Conservation (phyloP, 805 yeast species). For the Nakazawaea wyomingensis region DNA sequence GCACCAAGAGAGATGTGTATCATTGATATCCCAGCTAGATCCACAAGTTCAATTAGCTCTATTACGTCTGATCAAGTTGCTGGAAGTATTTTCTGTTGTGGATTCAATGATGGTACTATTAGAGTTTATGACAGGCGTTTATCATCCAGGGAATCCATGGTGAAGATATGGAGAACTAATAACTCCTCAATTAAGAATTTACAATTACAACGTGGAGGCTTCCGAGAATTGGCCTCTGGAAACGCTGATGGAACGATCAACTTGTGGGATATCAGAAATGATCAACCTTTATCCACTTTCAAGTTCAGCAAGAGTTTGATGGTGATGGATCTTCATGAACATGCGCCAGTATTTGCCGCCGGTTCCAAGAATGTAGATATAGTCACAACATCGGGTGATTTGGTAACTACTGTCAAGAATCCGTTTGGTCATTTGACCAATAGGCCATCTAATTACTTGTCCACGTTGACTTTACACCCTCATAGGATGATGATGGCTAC, state of each 20-base stretch:
- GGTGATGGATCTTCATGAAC: conserved; percentile 83
- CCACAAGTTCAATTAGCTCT: conserved; percentile 82
- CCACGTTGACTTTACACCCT: conserved; percentile 78
- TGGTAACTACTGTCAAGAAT: conserved; percentile 55
- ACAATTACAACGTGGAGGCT: conserved; percentile 96
- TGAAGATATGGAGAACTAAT: conserved; percentile 70
- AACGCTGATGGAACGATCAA: conserved; percentile 76
- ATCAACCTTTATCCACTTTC: conserved; percentile 66
- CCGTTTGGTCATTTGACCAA: conserved; percentile 41
- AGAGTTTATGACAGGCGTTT: conserved; percentile 88
- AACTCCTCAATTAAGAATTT: conserved; percentile 59
- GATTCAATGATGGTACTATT: conserved; percentile 85
- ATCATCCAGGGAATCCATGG: conserved; percentile 81
- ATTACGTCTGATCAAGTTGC: conserved; percentile 94
- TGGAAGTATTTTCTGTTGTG: conserved; percentile 85
- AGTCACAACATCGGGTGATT: conserved; percentile 83
- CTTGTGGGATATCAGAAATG: conserved; percentile 83
- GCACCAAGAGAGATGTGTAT: conserved; percentile 89
- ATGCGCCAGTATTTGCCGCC: conserved; percentile 90
- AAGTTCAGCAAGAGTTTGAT: conserved; percentile 53
- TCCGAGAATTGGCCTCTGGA: conserved; percentile 83
- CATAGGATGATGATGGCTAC: conserved; percentile 92
- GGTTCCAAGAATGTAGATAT: conserved; percentile 76
- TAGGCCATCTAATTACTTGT: conserved; percentile 49
- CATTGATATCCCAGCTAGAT: conserved; percentile 85